These are phyloP conservation scores for Alternaria sp. DNA, from an alignment of 2,329 filamentous ascomycete genomes.

Conservation along the genomic window DNA sequence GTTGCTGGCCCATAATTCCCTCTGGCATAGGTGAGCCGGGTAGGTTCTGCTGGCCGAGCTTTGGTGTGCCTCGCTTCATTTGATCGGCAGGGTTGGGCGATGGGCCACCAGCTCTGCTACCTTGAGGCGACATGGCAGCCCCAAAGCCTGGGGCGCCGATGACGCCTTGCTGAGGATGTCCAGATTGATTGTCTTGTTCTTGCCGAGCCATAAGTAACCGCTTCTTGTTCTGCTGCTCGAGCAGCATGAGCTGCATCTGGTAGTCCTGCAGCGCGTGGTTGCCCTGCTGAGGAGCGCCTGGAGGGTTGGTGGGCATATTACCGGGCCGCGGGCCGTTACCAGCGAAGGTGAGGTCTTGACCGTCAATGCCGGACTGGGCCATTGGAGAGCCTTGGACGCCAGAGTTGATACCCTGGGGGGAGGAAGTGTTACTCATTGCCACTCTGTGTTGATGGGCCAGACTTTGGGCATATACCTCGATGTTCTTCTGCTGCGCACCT, in stretches of 20 bases:
- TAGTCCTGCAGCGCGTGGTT: conserved; percentile 87
- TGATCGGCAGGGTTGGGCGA: conserved; percentile 81
- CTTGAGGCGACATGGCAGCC: conserved; percentile 73
- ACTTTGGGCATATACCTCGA: conserved; percentile 86
- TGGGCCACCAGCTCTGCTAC: conserved; percentile 71
- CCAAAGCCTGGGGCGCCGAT: conserved; percentile 65
- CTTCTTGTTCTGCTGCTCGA: conserved; percentile 90
- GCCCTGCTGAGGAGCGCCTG: conserved; percentile 62
- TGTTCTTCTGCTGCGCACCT: conserved; percentile 78
- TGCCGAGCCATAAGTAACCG: conserved; percentile 82
- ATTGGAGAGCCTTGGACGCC: conserved; percentile 85
- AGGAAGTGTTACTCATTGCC: conserved; percentile 81
- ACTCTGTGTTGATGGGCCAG: conserved; percentile 83
- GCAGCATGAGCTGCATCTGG: conserved; percentile 87
- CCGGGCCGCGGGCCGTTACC: conserved; percentile 45
- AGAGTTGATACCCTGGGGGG: conserved; percentile 74
- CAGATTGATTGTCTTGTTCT: conserved; percentile 74
- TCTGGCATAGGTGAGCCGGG: conserved; percentile 74
- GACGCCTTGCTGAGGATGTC: conserved; percentile 58
- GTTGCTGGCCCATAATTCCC: conserved; percentile 69
- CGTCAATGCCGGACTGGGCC: conserved; percentile 66
- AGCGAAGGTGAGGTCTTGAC: conserved; percentile 46
- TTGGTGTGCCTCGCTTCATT: conserved; percentile 79
- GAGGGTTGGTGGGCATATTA: conserved; percentile 68
- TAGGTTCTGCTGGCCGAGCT: conserved; percentile 73